Evolutionary conservation across 805 yeast genomes (phyloP), one percentile per base, ranked within the genome.

Genomic region (Peterozyma xylosa): DNA sequence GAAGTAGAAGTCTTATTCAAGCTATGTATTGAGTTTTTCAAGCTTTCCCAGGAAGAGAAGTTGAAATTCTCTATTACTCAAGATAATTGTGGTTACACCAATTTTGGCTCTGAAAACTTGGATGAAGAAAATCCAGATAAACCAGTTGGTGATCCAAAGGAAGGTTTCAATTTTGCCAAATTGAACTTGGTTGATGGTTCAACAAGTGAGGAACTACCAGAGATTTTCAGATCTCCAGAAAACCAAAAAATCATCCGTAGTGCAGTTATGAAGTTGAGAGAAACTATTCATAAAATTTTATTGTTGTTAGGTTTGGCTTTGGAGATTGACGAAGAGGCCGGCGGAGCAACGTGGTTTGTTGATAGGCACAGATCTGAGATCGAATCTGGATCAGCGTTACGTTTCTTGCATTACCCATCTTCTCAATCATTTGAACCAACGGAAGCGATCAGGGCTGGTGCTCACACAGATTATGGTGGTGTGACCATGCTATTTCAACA

Each of bases 381-480:
- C 41, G 39, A 35, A 11, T 76, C 83, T 18, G 88, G 89, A 11
- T 68, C 86, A 2, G 74, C 86, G 0, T 73, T 86, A 54, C 66
- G 95, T 54, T 67, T 86, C 53, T 63, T 86, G 37, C 86, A 79
- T 53, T 86, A 86, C 54, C 95, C 93, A 1, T 73, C 80, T 10
- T 78, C 71, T 9, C 60, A 63, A 38, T 50, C 52, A 14, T 47
- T 50, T 15, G 42, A 50, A 42, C 76, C 79, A 9, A 78, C 77
- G 47, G 71, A 76, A 18, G 74, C 68, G 17, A 71, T 82, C 39
- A 68, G 87, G 42, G 93, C 93, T 4, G 95, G 95, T 36, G 93
- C 95, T 9, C 95, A 86, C 52, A 86, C 95, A 0, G 95, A 86
- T 56, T 86, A 86, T 54, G 95, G 95, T 3, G 73, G 86, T 1